Evolutionary conservation across 345 rosid species (phyloP), one percentile per base, ranked within the genome.

Genomic region (Citrus unshiu): DNA sequence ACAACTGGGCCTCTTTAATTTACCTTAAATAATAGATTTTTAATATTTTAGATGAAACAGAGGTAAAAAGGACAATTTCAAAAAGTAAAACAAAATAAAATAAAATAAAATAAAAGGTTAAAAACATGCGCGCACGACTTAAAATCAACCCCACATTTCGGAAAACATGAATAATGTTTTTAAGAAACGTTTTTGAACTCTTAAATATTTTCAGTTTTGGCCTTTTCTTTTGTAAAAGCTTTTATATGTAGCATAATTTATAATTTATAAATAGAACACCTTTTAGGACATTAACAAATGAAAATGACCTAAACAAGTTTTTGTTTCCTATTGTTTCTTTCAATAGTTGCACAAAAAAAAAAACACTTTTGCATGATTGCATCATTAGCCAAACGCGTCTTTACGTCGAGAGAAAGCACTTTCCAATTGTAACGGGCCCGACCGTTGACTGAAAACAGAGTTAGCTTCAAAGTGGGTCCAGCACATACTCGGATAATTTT

Each of bases 401-500:
- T 58, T 22, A 56, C n/a, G 6, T 0, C 69, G 21, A 34, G 25
- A 2, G 24, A 5, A 16, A 34, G 24, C 13, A 7, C 24, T 65
- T 65, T 65, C 46, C 25, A 65, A 32, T 19, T 8, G 32, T 13
- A 6, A 13, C 71, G 75, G 76, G 66, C 30, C 75, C 30, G 29
- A 65, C 57, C 16, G 54, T 54, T 75, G 83, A 63, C 75, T 5
- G 5, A 56, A 43, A 51, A 4, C 37, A 2, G 66, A 35, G 58
- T 29, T 24, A 32, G n/a, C 63, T 61, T 68, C 58, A 81, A 78
- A 27, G 65, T 62, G 81, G 82, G 81, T 65, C 81, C 66, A 14
- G 5, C 25, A 56, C 75, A 63, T 67, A 30, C 19, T 14, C 32
- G 59, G 43, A 64, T 43, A 43, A 3, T 46, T 73, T 30, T 30